phyloP scores from a whole-genome alignment of 768 basidiomycete genomes.

The Mycena polygramma region DNA sequence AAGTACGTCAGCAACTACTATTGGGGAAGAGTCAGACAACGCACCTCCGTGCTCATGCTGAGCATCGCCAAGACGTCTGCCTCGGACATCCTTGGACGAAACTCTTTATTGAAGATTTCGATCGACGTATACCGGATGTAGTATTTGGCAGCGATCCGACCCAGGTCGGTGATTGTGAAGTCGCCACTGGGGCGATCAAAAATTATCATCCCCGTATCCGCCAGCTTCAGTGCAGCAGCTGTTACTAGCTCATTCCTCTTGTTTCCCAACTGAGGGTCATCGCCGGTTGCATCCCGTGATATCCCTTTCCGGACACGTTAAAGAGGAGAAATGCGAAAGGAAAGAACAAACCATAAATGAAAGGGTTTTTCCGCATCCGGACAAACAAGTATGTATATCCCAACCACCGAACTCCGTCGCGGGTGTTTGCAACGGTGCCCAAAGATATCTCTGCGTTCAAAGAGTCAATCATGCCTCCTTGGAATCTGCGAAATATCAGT shows the following conservation, averaged over 20 bases:
- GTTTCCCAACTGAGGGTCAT: constrained; percentile 81
- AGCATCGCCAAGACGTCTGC: constrained; percentile 92
- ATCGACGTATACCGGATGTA: constrained; percentile 91
- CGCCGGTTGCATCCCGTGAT: constrained; percentile 69
- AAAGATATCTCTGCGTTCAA: constrained; percentile 96
- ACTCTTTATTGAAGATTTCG: constrained; percentile 85
- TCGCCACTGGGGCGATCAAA: constrained; percentile 70
- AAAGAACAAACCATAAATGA: constrained; percentile 75
- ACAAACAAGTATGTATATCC: constrained; percentile 98
- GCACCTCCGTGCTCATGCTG: constrained; percentile 91
- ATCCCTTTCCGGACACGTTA: constrained; percentile 66
- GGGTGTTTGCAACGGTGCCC: constrained; percentile 90
- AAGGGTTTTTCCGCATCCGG: constrained; percentile 93
- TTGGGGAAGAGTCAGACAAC: constrained; percentile 27
- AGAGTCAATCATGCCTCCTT: constrained; percentile 86
- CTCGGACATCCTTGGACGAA: constrained; percentile 89
- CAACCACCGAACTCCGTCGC: constrained; percentile 93
- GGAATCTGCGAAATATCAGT: constrained; percentile 65
- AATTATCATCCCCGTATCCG: constrained; percentile 83
- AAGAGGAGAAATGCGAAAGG: constrained; percentile 15
- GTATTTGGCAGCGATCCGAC: constrained; percentile 97
- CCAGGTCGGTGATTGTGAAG: constrained; percentile 87
- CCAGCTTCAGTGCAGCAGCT: constrained; percentile 75
- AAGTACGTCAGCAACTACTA: not conserved
- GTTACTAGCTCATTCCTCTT: constrained; percentile 79